Evolutionary conservation across 805 yeast genomes (phyloP), one percentile per base, ranked within the genome.

Genomic region (Blastobotrys muscicola): DNA sequence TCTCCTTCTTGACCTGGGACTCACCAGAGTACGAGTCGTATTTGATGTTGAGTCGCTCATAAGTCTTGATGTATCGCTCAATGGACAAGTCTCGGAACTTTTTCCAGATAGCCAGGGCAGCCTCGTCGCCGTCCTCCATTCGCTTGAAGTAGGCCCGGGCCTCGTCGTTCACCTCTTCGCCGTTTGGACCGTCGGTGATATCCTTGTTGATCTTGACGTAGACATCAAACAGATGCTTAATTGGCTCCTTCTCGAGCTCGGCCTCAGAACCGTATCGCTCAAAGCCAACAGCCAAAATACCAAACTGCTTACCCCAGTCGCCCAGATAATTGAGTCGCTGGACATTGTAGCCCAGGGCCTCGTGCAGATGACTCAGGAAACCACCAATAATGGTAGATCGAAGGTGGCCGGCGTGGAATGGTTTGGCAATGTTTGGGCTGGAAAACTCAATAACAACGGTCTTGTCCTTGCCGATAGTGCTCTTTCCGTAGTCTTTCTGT

Each of bases 291-390:
- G 97, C 98, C 54, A 92, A 73, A 38, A 92, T 53, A 65, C 98
- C 99, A 59, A 90, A 92, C 70, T 92, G 99, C 68, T 92, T 92
- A 45, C 99, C 99, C 98, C 98, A 92, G 68, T 92, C 99, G 58
- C 99, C 99, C 53, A 92, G 73, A 66, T 92, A 92, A 71, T 92
- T 92, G 71, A 90, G 74, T 68, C 97, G 78, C 53, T 75, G 67
- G 37, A 92, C 98, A n/a, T 85, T 76, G 85, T 90, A 92, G 38
- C 97, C 98, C 45, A 81, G 71, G 53, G 77, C 80, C 67, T 87
- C 96, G 61, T 92, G 85, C 62, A 92, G 71, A 66, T 89, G 90
- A 34, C 95, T 68, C 39, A 92, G 64, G 69, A 87, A 92, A 11
- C 97, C 97, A 55, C 99, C 99, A 61, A 92, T 92, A 59, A 92